Conservation (phyloP, 1,284 basidiomycete genomes). For the Omphalotus olearius region DNA sequence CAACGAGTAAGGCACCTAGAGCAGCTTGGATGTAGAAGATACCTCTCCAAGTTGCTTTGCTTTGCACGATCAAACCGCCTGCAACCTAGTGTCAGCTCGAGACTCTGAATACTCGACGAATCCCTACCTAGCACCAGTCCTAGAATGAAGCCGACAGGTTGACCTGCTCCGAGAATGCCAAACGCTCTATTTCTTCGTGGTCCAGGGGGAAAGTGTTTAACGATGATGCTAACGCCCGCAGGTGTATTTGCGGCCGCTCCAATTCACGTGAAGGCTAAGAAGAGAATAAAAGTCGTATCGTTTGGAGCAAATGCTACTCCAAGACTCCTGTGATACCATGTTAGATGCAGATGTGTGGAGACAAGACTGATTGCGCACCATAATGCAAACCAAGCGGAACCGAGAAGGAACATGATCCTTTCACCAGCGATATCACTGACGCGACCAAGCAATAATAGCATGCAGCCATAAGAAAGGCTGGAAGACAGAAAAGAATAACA, state of each 20-base stretch:
- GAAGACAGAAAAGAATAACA: neutral
- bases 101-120: neutral
- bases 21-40: conserved; percentile 32
- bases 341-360: neutral
- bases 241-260: conserved; percentile 28
- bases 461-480: conserved; percentile 15
- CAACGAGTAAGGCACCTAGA: conserved; percentile 24
- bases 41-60: conserved; percentile 27
- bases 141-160: conserved; percentile 30
- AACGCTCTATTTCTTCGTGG: conserved; percentile 27
- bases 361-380: conserved; percentile 9
- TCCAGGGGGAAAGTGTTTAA: conserved; percentile 23
- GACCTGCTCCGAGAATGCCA: conserved; percentile 28
- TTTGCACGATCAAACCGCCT: conserved; percentile 30
- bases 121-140: conserved; percentile 28
- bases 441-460: conserved; percentile 14
- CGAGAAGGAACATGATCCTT: conserved; percentile 15
- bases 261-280: conserved; percentile 25
- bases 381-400: conserved; percentile 12
- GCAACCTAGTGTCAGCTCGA: neutral
- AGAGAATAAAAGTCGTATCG: conserved; percentile 23
- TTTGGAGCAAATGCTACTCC: conserved; percentile 23
- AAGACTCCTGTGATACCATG: conserved; percentile 21
- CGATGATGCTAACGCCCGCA: conserved; percentile 26
- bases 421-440: conserved; percentile 16